Conservation (phyloP, 257 asterid species). For the Craterostigma plantagineum region DNA sequence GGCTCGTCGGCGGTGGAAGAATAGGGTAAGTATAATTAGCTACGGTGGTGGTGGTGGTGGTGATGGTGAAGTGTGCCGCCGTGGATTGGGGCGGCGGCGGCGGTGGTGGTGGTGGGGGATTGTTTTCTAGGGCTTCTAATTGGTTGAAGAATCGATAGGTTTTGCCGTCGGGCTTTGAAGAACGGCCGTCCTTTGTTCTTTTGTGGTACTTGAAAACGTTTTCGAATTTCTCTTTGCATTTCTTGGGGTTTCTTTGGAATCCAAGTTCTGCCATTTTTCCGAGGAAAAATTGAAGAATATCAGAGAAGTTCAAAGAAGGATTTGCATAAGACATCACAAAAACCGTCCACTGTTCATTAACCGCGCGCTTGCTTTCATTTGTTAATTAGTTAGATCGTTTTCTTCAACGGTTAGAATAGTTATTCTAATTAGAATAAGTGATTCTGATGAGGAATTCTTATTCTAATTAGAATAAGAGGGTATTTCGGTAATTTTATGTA, state of each 20-base stretch:
- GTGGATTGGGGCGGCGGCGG: constrained; percentile 1
- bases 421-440: too few relatives aligned
- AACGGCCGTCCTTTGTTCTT: constrained; percentile 23
- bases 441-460: too few relatives aligned
- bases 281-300: too few relatives aligned
- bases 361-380: too few relatives aligned
- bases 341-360: too few relatives aligned
- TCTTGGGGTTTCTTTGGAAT: constrained; percentile 20
- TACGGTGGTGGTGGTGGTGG: constrained; percentile 11
- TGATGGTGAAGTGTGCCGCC: constrained; percentile 11
- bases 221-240: constrained; percentile 31
- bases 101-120: constrained; percentile 1
- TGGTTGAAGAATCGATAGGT: constrained; percentile 11
- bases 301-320: too few relatives aligned
- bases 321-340: too few relatives aligned
- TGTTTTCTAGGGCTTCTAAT: not conserved
- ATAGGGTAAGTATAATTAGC: constrained; percentile 27
- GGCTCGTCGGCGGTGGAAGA: constrained; percentile 41
- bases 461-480: too few relatives aligned
- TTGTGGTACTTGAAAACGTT: constrained; percentile 25
- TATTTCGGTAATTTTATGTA: too few relatives aligned
- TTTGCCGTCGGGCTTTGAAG: constrained; percentile 10
- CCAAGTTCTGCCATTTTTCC: constrained; percentile 21
- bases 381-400: too few relatives aligned
- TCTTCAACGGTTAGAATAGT: too few relatives aligned